Conservation (phyloP, 345 rosid species). For the Salix udensis region DNA sequence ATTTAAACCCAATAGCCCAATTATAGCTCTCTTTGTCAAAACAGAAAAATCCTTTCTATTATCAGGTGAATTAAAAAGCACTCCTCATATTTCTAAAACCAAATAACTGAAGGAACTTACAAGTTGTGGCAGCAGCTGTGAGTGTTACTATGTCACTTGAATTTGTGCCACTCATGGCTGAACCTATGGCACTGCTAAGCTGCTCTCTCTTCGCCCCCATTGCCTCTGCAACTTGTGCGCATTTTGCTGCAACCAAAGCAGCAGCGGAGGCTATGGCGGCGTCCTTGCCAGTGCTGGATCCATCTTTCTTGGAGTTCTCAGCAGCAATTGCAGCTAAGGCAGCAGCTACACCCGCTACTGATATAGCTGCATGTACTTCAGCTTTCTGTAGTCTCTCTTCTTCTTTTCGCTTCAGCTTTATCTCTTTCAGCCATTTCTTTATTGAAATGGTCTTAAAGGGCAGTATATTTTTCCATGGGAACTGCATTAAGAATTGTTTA, state of each 20-base stretch:
- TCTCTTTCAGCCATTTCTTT: slow-evolving; percentile 84
- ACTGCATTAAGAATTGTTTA: slow-evolving; percentile 26
- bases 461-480: slow-evolving; percentile 60
- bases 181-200: slow-evolving; percentile 54
- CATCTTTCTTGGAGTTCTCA: slow-evolving; percentile 39
- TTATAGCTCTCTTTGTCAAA: too few relatives aligned
- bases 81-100: too few relatives aligned
- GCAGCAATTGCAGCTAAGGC: slow-evolving; percentile 79
- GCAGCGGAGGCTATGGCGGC: slow-evolving; percentile 85
- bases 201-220: slow-evolving; percentile 85
- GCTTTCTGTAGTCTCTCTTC: slow-evolving; percentile 72
- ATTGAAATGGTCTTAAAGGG: slow-evolving; percentile 49
- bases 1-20: too few relatives aligned
- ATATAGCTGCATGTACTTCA: slow-evolving; percentile 84
- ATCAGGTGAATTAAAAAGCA: too few relatives aligned
- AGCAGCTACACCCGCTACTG: slow-evolving; percentile 85
- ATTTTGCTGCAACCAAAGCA: slow-evolving; percentile 79
- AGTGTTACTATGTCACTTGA: slow-evolving; percentile 79
- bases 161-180: slow-evolving; percentile 68
- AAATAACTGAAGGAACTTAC: slow-evolving; percentile 34
- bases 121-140: slow-evolving; percentile 84
- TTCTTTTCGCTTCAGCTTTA: slow-evolving; percentile 71
- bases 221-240: slow-evolving; percentile 75
- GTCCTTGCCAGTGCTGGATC: slow-evolving; percentile 37
- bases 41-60: too few relatives aligned